Evolutionary conservation across 176 grass and related monocot genomes (phyloP).

Genomic region (Melocanna baccifera): DNA sequence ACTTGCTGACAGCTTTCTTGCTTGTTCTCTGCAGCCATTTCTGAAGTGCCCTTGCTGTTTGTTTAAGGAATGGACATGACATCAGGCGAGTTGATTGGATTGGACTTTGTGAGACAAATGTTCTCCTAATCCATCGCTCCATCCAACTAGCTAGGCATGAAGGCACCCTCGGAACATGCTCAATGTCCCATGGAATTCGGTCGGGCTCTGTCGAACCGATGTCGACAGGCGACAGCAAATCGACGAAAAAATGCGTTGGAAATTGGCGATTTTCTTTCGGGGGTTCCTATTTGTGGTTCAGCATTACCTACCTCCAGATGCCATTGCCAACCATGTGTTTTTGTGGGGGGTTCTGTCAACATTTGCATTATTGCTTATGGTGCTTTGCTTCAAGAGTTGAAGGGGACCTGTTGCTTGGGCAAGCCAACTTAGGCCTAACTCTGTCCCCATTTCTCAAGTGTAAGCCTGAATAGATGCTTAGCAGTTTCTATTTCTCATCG

Average conservation of each 20-base stretch:
- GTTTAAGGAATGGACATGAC: conserved; percentile 45
- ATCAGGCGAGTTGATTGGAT: conserved; percentile 29
- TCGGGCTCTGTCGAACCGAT: neutral
- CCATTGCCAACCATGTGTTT: conserved; percentile 17
- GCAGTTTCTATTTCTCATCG: neutral
- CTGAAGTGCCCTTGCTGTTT: conserved; percentile 38
- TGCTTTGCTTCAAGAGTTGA: conserved; percentile 28
- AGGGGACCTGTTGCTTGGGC: conserved; percentile 52
- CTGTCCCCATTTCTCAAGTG: conserved; percentile 21
- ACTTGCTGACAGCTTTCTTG: conserved; percentile 30
- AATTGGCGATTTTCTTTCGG: neutral
- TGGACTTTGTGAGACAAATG: conserved; percentile 30
- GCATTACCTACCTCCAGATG: neutral
- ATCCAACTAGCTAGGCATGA: neutral
- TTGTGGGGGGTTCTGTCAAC: conserved; percentile 12
- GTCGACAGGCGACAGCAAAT: conserved; percentile 34
- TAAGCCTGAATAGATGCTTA: neutral
- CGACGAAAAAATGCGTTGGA: conserved; percentile 1
- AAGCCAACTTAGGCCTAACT: conserved; percentile 26
- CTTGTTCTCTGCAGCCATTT: conserved; percentile 29
- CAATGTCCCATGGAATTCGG: conserved; percentile 35
- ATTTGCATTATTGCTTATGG: conserved; percentile 9
- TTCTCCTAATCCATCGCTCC: neutral
- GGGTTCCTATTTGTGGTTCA: conserved; percentile 15
- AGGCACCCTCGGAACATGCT: conserved; percentile 18